These are phyloP conservation scores for Ensete glaucum DNA, from an alignment of 176 grass and related monocot genomes.

Conservation along the genomic window DNA sequence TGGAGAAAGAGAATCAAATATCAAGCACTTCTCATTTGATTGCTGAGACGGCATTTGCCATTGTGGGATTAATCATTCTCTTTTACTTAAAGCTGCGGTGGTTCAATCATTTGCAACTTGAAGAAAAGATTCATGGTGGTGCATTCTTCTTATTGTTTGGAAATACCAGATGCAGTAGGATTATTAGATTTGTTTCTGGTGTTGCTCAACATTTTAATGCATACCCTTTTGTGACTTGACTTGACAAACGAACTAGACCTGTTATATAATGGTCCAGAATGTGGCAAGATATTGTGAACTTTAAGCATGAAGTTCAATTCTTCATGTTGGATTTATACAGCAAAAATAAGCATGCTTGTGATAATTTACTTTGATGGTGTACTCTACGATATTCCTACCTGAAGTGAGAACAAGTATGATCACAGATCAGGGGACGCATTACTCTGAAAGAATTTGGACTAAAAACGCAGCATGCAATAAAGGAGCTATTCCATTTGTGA, in stretches of 20 bases:
- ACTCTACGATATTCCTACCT: background rate
- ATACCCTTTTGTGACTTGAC: background rate
- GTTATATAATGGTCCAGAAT: background rate
- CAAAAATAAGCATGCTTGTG: too few relatives aligned
- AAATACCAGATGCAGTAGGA: background rate
- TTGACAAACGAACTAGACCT: background rate
- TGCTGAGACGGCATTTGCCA: too few relatives aligned
- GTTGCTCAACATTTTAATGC: background rate
- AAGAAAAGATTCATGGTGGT: too few relatives aligned
- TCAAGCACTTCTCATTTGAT: too few relatives aligned
- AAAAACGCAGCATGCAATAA: background rate
- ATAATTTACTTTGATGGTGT: too few relatives aligned
- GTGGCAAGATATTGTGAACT: background rate
- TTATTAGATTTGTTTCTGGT: too few relatives aligned
- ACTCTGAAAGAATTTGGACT: background rate
- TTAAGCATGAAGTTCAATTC: background rate
- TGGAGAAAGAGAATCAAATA: too few relatives aligned
- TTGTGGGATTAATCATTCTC: too few relatives aligned
- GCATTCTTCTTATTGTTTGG: background rate
- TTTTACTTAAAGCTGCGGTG: too few relatives aligned
- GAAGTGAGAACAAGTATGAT: slow-evolving; percentile 1
- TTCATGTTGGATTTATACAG: too few relatives aligned
- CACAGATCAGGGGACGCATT: background rate
- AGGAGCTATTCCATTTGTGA: background rate
- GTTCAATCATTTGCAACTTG: too few relatives aligned